A percentile compares a stretch with the other conserved stretches of the same genome.
phyloP scores from a whole-genome alignment of 2,329 filamentous ascomycete genomes.

The Alternaria infectoria region DNA sequence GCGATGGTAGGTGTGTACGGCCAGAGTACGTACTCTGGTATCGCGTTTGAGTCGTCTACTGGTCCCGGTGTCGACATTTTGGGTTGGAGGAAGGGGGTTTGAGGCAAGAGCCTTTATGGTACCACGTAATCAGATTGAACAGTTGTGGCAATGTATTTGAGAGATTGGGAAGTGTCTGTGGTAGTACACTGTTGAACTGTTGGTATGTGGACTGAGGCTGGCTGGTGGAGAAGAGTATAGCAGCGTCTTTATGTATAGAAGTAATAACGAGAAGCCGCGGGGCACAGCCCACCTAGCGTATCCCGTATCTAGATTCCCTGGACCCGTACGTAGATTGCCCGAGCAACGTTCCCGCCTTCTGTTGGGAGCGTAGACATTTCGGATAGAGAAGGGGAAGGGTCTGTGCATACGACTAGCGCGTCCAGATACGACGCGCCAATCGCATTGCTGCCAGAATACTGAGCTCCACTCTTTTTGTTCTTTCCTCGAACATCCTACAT shows the following conservation, averaged over 20 bases:
- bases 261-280: not conserved
- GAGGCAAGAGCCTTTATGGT: not conserved
- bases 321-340: not conserved
- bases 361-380: not conserved
- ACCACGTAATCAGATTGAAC: not conserved
- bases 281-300: not conserved
- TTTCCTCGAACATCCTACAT: not conserved
- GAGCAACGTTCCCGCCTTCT: not conserved
- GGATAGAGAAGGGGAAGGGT: not conserved
- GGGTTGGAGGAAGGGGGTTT: not conserved
- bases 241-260: not conserved
- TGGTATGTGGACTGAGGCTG: not conserved
- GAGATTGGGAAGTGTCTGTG: not conserved
- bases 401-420: conserved; percentile 9
- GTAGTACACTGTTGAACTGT: not conserved
- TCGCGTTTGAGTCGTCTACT: conserved; percentile 13
- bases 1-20: conserved; percentile 55
- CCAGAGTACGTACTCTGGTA: conserved; percentile 36
- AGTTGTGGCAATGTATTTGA: not conserved
- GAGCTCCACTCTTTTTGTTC: not conserved
- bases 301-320: not conserved
- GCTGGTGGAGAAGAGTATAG: not conserved
- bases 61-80: conserved; percentile 20
- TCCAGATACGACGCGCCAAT: conserved; percentile 6
- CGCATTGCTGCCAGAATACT: conserved; percentile 1